These are phyloP conservation scores for Dioscorea dumetorum DNA, from an alignment of 106 monocot genomes.

Conservation along the genomic window DNA sequence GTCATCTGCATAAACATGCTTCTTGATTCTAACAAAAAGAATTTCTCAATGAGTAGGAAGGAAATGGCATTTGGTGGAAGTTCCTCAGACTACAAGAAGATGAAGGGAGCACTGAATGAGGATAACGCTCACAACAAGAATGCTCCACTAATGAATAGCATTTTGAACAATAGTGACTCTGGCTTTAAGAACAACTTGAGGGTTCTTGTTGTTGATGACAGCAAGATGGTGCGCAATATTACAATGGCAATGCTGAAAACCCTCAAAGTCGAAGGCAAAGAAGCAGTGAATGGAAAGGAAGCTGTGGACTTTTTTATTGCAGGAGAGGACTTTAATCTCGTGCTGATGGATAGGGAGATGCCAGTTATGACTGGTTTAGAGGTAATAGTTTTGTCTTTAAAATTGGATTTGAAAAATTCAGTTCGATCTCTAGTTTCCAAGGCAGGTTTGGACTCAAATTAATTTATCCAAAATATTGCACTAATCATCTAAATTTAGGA, in stretches of 20 bases:
- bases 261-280: background rate
- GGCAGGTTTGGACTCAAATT: background rate
- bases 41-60: too few species aligned
- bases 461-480: background rate
- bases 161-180: background rate
- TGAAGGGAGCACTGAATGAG: too few species aligned
- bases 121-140: too few species aligned
- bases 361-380: slow-evolving; percentile 2
- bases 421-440: background rate
- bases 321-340: background rate
- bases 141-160: too few species aligned
- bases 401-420: background rate
- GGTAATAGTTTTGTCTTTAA: background rate
- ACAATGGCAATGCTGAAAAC: background rate
- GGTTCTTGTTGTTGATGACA: slow-evolving; percentile 1
- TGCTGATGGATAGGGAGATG: slow-evolving; percentile 6
- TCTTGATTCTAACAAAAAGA: too few species aligned
- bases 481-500: too few species aligned
- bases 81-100: too few species aligned
- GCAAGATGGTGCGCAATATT: background rate
- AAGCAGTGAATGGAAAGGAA: slow-evolving; percentile 3
- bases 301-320: background rate
- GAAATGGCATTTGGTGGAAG: too few species aligned
- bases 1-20: too few species aligned
- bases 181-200: background rate